Percentiles rank a stretch among this genome's conserved stretches.
Conservation (phyloP, 1,284 basidiomycete genomes). For the Dichomitus squalens region DNA sequence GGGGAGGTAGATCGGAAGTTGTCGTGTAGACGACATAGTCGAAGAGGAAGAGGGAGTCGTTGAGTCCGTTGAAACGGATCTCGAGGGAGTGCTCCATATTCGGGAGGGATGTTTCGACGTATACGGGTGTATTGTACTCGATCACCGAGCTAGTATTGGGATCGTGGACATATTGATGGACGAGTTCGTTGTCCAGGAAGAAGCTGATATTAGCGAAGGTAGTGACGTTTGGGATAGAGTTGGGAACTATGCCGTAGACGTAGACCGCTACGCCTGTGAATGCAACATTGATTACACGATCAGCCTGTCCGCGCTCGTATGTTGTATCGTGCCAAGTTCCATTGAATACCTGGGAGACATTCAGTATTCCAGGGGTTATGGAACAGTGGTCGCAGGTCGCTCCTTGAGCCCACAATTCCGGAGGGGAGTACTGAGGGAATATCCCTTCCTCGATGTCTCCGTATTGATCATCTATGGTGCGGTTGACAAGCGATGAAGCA, state of each 20-base stretch:
- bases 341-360: constrained; percentile 11
- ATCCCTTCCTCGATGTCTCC: constrained; percentile 19
- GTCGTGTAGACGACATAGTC: constrained; percentile 17
- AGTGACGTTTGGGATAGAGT: background rate
- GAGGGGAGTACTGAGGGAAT: constrained; percentile 17
- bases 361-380: constrained; percentile 5
- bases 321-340: constrained; percentile 26
- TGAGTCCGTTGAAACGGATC: constrained; percentile 3
- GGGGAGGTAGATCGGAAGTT: too few species aligned
- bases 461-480: constrained; percentile 27
- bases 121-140: constrained; percentile 34
- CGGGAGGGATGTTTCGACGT: constrained; percentile 16
- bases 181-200: constrained; percentile 4
- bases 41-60: constrained; percentile 12
- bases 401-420: constrained; percentile 20
- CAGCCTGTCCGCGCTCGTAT: background rate
- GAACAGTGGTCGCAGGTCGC: constrained; percentile 15
- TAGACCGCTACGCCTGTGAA: constrained; percentile 13
- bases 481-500: constrained; percentile 18
- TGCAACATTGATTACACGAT: background rate
- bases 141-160: background rate
- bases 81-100: constrained; percentile 5
- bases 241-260: constrained; percentile 10
- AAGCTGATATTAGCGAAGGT: constrained; percentile 10
- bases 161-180: background rate